Conservation (phyloP, 176 grass and related monocot genomes). For the Olyra latifolia region DNA sequence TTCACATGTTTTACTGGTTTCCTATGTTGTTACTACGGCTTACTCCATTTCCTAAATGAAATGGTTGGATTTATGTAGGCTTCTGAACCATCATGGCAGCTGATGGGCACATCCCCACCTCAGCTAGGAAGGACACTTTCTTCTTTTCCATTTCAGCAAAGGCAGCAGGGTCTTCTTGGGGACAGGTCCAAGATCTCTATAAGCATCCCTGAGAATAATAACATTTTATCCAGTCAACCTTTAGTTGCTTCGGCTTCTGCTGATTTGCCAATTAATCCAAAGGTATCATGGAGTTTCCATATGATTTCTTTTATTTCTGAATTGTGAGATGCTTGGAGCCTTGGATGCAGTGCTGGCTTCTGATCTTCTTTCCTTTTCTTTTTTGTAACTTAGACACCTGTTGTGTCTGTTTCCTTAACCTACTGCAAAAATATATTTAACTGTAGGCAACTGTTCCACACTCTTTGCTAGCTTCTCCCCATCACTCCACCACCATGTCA, state of each 20-base stretch:
- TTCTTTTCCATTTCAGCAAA: conserved; percentile 64
- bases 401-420: conserved; percentile 8
- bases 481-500: conserved; percentile 48
- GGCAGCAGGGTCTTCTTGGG: conserved; percentile 60
- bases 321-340: background rate
- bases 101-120: conserved; percentile 48
- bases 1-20: conserved; percentile 16
- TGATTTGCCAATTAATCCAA: conserved; percentile 56
- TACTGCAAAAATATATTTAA: conserved; percentile 7
- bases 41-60: conserved; percentile 9
- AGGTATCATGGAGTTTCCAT: conserved; percentile 44
- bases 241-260: conserved; percentile 39
- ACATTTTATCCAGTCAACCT: conserved; percentile 42
- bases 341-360: background rate
- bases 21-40: background rate
- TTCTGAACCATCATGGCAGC: conserved; percentile 71
- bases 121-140: conserved; percentile 58
- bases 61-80: conserved; percentile 43
- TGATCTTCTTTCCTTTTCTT: background rate
- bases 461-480: conserved; percentile 47
- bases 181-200: conserved; percentile 47
- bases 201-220: conserved; percentile 42
- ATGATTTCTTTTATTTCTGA: background rate
- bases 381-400: conserved; percentile 12
- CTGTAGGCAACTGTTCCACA: conserved; percentile 41